Conservation (phyloP, 2,329 filamentous ascomycete species). For the Phaeosphaeriaceae sp. region DNA sequence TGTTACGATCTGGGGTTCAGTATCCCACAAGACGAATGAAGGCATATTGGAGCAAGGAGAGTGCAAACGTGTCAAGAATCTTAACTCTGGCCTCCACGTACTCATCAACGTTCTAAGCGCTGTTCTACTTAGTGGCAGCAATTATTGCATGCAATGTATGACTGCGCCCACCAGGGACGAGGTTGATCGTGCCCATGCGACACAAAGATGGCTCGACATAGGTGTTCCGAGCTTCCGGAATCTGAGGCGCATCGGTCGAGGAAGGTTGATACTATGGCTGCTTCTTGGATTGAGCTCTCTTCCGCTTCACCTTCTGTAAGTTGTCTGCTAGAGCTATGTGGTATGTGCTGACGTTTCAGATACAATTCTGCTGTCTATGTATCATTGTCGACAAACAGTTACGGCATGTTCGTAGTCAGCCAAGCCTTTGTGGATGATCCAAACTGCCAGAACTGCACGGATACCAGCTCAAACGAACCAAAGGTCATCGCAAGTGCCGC, state of each 20-base stretch:
- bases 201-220: conserved; percentile 45
- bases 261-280: conserved; percentile 1
- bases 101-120: conserved; percentile 58
- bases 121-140: conserved; percentile 55
- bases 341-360: conserved; percentile 9
- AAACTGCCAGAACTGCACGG: conserved; percentile 9
- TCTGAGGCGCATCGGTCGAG: conserved; percentile 16
- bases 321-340: background rate
- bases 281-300: conserved; percentile 1
- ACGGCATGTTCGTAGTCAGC: conserved; percentile 18
- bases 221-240: conserved; percentile 45
- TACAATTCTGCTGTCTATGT: conserved; percentile 28
- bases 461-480: background rate
- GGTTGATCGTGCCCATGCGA: conserved; percentile 56
- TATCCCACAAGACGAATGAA: background rate
- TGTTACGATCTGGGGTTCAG: conserved; percentile 17
- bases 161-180: conserved; percentile 58
- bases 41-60: conserved; percentile 22
- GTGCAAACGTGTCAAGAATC: conserved; percentile 18
- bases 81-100: conserved; percentile 49
- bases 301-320: conserved; percentile 14
- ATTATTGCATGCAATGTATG: conserved; percentile 62
- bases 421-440: conserved; percentile 11
- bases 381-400: conserved; percentile 20
- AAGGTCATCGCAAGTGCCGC: background rate